phyloP scores from a whole-genome alignment of 345 rosid species.

The Ailanthus altissimus region DNA sequence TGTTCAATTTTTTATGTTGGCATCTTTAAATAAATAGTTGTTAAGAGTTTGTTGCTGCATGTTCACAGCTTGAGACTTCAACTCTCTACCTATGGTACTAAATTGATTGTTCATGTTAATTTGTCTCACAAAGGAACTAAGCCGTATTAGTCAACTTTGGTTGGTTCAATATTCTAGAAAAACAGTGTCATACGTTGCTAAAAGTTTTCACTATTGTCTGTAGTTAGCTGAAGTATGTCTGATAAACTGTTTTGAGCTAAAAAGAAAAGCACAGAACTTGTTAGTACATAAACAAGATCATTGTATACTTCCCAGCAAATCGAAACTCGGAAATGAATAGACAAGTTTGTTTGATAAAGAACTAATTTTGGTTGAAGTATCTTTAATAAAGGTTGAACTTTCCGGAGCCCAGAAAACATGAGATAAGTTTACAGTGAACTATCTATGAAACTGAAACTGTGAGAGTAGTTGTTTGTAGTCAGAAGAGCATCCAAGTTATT shows the following conservation, averaged over 20 bases:
- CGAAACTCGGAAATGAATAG: neutral
- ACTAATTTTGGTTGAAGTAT: slow-evolving; percentile 63
- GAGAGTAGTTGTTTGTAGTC: neutral
- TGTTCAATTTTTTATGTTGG: neutral
- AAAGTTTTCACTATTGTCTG: neutral
- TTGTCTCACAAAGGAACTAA: no score
- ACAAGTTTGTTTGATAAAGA: slow-evolving; percentile 40
- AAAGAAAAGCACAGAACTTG: neutral
- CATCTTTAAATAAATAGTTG: slow-evolving; percentile 1
- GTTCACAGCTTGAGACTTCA: neutral
- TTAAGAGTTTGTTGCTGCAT: neutral
- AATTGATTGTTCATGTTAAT: neutral
- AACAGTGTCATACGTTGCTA: neutral
- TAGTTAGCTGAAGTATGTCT: neutral
- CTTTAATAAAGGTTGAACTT: slow-evolving; percentile 50
- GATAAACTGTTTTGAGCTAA: slow-evolving; percentile 42
- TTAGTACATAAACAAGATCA: neutral
- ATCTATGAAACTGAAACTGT: neutral
- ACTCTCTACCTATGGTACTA: neutral
- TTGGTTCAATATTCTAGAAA: neutral
- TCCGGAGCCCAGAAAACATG: slow-evolving; percentile 42
- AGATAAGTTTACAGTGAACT: neutral
- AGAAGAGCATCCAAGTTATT: neutral
- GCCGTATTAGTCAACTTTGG: no score
- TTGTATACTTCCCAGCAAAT: neutral